Base-by-base conservation (phyloP, 2,329 filamentous ascomycete genomes). In the Beauveria varroae region DNA sequence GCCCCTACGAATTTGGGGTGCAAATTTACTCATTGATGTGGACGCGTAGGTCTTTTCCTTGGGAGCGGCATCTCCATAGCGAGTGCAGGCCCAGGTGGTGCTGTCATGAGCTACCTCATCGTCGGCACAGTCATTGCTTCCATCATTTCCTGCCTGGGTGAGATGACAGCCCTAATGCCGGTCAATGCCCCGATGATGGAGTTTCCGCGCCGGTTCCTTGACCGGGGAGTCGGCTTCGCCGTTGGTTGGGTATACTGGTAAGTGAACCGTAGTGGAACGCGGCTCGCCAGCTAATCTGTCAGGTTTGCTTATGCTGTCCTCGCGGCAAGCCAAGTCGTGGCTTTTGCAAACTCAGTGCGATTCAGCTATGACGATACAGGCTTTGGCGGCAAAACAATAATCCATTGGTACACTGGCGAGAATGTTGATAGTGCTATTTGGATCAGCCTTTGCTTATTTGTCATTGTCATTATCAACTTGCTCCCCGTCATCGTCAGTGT, bases 81-180 rank as follows among this genome's bases (percentile, higher is more conserved):
- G 8, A 69, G 68, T n/a, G 75, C 73, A 26, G 75, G 75, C 6
- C 74, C 75, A 10, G 75, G 75, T 3, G 74, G 74, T 22, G 72
- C 75, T 16, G 70, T 77, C 26, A 62, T 77, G 30, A 68, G 68
- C 41, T 78, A 78, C 60, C 60, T 77, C 1, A 68, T 79, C 22
- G 76, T 77, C 67, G 76, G 75, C 26, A 75, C 72, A 4, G 72
- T 78, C 30, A 74, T 78, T 43, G 75, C 73, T 2, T 74, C 75
- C 1, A 74, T 76, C 3, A 75, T 77, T 9, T 75, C 75, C 14
- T 77, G 74, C 54, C 64, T 79, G 8, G 76, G 77, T 20, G 70
- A 75, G 58, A 74, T 73, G 71, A 73, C 74, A 3, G 70, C 72
- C 46, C 68, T 75, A 59, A 74, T 75, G 72, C 73, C 74, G 14